phyloP scores from a whole-genome alignment of 2,329 filamentous ascomycete species.

The Penicillium nordicum region DNA sequence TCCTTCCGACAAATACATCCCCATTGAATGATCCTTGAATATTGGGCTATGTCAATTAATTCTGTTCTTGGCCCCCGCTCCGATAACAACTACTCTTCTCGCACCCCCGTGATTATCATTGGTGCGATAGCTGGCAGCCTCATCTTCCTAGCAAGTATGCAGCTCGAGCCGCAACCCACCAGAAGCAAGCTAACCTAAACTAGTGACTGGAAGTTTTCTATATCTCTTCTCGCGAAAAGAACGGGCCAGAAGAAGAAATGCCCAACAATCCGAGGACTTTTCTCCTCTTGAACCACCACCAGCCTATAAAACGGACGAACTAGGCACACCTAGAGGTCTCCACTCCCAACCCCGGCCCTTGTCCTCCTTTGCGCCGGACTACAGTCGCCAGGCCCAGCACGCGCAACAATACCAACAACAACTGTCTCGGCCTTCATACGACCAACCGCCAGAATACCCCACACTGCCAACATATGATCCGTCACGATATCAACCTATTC shows the following conservation, averaged over 20 bases:
- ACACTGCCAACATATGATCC: slow-evolving; percentile 34
- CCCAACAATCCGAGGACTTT: slow-evolving; percentile 5
- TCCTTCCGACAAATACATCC: not conserved
- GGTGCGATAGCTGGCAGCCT: slow-evolving; percentile 6
- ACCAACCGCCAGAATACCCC: slow-evolving; percentile 30
- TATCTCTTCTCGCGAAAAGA: slow-evolving; percentile 25
- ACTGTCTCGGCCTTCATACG: slow-evolving; percentile 17
- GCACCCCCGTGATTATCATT: slow-evolving; percentile 4
- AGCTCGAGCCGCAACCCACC: slow-evolving; percentile 6
- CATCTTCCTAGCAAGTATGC: slow-evolving; percentile 9
- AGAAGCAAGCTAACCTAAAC: slow-evolving; percentile 5
- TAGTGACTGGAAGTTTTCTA: slow-evolving; percentile 20
- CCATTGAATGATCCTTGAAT: not conserved
- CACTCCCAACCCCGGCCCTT: slow-evolving; percentile 23
- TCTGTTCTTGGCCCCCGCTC: not conserved
- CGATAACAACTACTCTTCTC: not conserved
- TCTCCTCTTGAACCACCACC: slow-evolving; percentile 13
- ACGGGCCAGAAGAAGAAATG: slow-evolving; percentile 21
- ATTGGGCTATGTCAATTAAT: slow-evolving; percentile 4
- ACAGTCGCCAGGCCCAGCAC: slow-evolving; percentile 15
- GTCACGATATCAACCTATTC: slow-evolving; percentile 29
- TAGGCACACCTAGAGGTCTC: slow-evolving; percentile 8
- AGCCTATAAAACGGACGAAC: slow-evolving; percentile 16
- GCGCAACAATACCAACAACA: slow-evolving; percentile 9
- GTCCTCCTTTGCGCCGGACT: slow-evolving; percentile 26